phyloP scores from a whole-genome alignment of 2,329 filamentous ascomycete genomes.

The Aspergillus cejpii region DNA sequence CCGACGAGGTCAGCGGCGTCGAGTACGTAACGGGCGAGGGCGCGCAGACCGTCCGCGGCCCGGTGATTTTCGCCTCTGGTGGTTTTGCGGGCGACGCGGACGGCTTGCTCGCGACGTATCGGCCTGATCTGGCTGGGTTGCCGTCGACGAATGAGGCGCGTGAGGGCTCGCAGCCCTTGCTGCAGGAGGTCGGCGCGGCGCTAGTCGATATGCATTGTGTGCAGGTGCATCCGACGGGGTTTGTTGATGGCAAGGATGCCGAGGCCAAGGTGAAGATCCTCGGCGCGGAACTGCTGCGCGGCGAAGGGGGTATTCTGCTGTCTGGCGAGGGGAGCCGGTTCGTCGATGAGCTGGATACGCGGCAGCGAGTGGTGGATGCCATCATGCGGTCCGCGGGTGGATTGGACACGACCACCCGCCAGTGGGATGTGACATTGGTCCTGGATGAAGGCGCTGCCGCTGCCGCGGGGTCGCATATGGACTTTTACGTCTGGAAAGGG shows the following conservation, averaged over 20 bases:
- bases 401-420: conserved; percentile 33
- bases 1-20: conserved; percentile 46
- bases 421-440: conserved; percentile 55
- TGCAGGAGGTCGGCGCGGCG: conserved; percentile 37
- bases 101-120: conserved; percentile 51
- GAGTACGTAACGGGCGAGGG: conserved; percentile 37
- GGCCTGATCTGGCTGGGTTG: conserved; percentile 53
- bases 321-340: conserved; percentile 45
- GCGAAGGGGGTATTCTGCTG: conserved; percentile 56
- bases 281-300: conserved; percentile 56
- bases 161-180: conserved; percentile 47
- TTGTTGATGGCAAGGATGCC: conserved; percentile 50
- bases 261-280: conserved; percentile 52
- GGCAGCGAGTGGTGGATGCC: conserved; percentile 50
- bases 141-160: conserved; percentile 59
- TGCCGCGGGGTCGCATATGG: conserved; percentile 50
- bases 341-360: conserved; percentile 56
- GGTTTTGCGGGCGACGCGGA: conserved; percentile 58
- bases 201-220: conserved; percentile 47
- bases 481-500: conserved; percentile 59
- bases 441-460: conserved; percentile 54
- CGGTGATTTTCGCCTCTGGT: conserved; percentile 55
- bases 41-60: conserved; percentile 17
- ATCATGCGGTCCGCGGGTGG: conserved; percentile 40
- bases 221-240: conserved; percentile 60